phyloP scores from a whole-genome alignment of 139 green algal genomes.

The Chlamydomonas incerta region DNA sequence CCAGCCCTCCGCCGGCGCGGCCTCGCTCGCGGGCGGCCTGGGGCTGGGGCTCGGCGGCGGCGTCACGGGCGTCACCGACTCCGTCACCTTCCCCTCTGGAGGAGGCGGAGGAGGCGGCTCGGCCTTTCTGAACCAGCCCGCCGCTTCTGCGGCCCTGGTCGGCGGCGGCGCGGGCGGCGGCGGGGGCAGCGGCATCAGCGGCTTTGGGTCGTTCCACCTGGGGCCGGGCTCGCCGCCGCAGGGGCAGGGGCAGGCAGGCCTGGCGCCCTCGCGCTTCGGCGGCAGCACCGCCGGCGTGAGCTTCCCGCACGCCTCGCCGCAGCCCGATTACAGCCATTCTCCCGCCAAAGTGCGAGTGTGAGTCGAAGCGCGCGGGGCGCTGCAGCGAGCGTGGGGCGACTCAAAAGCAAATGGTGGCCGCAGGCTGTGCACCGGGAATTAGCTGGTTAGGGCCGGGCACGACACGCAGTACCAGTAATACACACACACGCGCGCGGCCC shows the following conservation, averaged over 20 bases:
- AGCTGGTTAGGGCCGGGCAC: no score
- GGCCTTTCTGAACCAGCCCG: background rate
- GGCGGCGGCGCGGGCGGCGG: background rate
- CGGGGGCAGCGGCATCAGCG: background rate
- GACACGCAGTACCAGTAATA: no score
- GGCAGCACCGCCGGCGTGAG: constrained; percentile 15
- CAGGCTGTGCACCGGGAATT: no score
- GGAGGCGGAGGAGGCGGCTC: background rate
- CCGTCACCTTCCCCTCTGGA: constrained; percentile 28
- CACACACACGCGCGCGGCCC: no score
- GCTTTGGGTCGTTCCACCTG: background rate
- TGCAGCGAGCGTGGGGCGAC: no score
- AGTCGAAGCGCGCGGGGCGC: no score
- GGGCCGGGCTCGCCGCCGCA: background rate
- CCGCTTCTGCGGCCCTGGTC: background rate
- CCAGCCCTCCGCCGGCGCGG: background rate
- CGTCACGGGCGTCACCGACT: background rate
- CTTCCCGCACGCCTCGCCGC: background rate
- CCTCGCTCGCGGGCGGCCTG: background rate
- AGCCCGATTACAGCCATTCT: background rate
- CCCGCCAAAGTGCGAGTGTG: constrained; percentile 36
- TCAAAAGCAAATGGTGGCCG: no score
- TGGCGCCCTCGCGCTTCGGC: background rate
- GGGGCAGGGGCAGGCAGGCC: background rate
- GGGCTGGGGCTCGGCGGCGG: background rate